These are phyloP conservation scores for Arabis hirsuta DNA, from an alignment of 345 rosid species.

Conservation along the genomic window DNA sequence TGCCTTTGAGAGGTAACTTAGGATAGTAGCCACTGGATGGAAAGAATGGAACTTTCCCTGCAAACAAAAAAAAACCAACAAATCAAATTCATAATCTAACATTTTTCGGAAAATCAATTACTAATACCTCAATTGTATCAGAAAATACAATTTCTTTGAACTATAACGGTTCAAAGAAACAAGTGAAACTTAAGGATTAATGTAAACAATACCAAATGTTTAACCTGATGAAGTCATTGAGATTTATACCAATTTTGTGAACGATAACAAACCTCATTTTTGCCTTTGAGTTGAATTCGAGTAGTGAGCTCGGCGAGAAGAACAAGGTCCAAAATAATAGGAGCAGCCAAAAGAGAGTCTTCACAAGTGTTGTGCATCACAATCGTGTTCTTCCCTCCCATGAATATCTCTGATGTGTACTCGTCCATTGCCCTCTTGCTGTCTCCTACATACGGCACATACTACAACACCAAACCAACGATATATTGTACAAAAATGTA, in stretches of 20 bases:
- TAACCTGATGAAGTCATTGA: neutral
- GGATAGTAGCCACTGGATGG: conserved; percentile 96
- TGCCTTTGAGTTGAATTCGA: conserved; percentile 83
- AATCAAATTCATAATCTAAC: neutral
- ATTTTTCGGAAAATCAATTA: neutral
- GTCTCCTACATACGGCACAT: conserved; percentile 95
- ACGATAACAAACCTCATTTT: conserved; percentile 67
- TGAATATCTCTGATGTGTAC: conserved; percentile 96
- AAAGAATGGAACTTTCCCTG: conserved; percentile 97
- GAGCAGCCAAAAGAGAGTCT: conserved; percentile 98
- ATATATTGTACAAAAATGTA: too few relatives aligned
- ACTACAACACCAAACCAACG: conserved; percentile 50
- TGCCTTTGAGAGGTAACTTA: conserved; percentile 96
- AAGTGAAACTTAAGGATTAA: neutral
- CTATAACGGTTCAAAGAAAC: neutral
- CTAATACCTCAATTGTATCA: neutral
- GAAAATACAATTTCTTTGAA: too few relatives aligned
- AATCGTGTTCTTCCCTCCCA: conserved; percentile 95
- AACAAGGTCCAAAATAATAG: conserved; percentile 90
- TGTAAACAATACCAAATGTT: neutral
- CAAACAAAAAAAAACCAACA: neutral
- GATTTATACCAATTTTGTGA: neutral
- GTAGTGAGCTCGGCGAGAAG: conserved; percentile 95
- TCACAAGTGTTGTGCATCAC: conserved; percentile 95
- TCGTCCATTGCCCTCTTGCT: conserved; percentile 99